Conservation (phyloP, 179 eudicot species). For the Gypsophila paniculata region DNA sequence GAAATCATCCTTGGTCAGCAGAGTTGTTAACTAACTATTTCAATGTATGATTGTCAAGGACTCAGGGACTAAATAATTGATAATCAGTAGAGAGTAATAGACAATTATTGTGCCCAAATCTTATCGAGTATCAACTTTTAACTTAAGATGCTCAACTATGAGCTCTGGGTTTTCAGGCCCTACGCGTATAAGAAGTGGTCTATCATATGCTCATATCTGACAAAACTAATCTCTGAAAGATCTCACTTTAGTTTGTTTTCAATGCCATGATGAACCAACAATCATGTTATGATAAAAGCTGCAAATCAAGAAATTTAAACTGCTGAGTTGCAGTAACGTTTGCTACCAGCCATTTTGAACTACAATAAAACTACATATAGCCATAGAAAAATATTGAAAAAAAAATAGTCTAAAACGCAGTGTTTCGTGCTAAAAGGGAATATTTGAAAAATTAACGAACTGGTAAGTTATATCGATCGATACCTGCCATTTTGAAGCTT, state of each 20-base stretch:
- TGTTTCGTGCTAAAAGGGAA: not conserved
- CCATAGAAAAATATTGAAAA: not conserved
- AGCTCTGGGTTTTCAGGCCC: not conserved
- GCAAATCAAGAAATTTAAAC: not conserved
- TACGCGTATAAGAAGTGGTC: not conserved
- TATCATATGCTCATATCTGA: not conserved
- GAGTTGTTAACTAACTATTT: not conserved
- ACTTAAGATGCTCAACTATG: not conserved
- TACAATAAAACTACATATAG: not conserved
- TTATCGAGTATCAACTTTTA: not conserved
- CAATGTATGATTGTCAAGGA: not conserved
- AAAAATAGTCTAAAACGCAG: not conserved
- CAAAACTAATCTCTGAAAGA: not conserved
- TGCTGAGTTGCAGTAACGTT: not conserved
- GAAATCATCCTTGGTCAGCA: not conserved
- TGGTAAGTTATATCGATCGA: constrained; percentile 1
- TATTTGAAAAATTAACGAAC: not conserved
- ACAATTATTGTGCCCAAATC: too few species aligned
- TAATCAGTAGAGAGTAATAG: not conserved
- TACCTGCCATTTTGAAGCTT: constrained; percentile 99
- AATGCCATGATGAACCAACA: too few species aligned
- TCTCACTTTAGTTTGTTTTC: not conserved
- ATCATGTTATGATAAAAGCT: not conserved
- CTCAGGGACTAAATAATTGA: too few species aligned
- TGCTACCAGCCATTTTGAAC: not conserved